Evolutionary conservation across 495 filamentous ascomycete species (phyloP).

Genomic region (Hypoxylon intermedium): DNA sequence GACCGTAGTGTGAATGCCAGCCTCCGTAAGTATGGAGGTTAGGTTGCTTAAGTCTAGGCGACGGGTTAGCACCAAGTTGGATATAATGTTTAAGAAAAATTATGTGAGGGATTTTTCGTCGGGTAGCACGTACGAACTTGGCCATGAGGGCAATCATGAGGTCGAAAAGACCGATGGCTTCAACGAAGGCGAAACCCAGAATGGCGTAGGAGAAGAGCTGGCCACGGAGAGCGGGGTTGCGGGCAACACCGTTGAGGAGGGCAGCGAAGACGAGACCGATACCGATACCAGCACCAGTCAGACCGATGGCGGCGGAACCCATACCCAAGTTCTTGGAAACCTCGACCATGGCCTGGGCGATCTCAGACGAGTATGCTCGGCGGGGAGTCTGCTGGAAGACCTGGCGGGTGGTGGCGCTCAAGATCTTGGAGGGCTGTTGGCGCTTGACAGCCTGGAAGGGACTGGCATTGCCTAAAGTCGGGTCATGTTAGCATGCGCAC

Average conservation of each 20-base stretch:
- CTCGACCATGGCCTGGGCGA: constrained; percentile 83
- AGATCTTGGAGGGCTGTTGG: constrained; percentile 68
- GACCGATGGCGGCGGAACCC: constrained; percentile 85
- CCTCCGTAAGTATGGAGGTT: constrained; percentile 41
- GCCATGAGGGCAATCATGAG: constrained; percentile 92
- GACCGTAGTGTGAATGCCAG: constrained; percentile 36
- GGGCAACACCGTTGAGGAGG: constrained; percentile 81
- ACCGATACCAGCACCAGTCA: constrained; percentile 90
- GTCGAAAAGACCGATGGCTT: constrained; percentile 92
- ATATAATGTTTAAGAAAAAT: neutral
- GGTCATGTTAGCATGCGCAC: constrained; percentile 38
- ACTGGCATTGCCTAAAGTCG: constrained; percentile 50
- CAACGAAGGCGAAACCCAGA: constrained; percentile 92
- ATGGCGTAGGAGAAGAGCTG: constrained; percentile 94
- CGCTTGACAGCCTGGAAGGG: constrained; percentile 71
- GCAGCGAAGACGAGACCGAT: constrained; percentile 90
- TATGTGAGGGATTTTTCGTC: constrained; percentile 13
- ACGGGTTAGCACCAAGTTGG: constrained; percentile 17
- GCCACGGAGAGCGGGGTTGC: constrained; percentile 87
- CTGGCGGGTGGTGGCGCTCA: constrained; percentile 69
- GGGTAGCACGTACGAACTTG: constrained; percentile 65
- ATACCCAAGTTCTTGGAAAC: constrained; percentile 88
- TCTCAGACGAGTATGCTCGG: constrained; percentile 80
- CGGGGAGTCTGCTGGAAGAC: constrained; percentile 67
- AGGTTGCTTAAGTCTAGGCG: constrained; percentile 41